phyloP scores from a whole-genome alignment of 768 basidiomycete species.

The Saitozyma sp. region DNA sequence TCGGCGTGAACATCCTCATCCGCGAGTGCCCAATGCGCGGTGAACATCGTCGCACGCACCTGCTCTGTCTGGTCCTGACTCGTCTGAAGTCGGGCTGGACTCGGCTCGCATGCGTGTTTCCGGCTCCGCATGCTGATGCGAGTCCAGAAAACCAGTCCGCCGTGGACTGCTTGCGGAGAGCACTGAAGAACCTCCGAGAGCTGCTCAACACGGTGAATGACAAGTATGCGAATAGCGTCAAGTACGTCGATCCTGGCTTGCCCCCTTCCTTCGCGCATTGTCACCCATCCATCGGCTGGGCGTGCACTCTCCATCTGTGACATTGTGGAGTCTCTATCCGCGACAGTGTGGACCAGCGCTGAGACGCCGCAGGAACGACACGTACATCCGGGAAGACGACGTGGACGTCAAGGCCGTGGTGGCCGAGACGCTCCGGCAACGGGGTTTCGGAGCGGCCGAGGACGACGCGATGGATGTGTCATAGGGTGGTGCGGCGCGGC shows the following conservation, averaged over 20 bases:
- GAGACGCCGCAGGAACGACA: conserved; percentile 26
- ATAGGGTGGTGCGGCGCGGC: too few species aligned
- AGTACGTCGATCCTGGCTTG: conserved; percentile 23
- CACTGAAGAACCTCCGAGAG: conserved; percentile 73
- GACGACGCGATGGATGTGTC: conserved; percentile 1
- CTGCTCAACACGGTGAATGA: conserved; percentile 72
- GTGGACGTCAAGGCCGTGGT: conserved; percentile 43
- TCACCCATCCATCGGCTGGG: too few species aligned
- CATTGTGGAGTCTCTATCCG: neutral
- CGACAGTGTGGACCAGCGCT: neutral
- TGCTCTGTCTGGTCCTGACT: neutral
- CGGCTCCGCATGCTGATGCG: conserved; percentile 4
- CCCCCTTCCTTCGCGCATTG: too few species aligned
- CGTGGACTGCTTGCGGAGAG: conserved; percentile 71
- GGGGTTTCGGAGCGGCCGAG: conserved; percentile 29
- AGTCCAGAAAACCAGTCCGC: conserved; percentile 82
- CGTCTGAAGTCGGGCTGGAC: too few species aligned
- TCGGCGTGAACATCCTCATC: conserved; percentile 13
- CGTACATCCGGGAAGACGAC: conserved; percentile 43
- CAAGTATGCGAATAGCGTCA: conserved; percentile 65
- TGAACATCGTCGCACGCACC: neutral
- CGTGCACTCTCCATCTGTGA: too few species aligned
- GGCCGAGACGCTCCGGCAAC: conserved; percentile 29
- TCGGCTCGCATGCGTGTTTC: too few species aligned
- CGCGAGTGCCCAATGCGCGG: neutral